Conservation (phyloP, 345 rosid genomes). For the Salix koriyanagi region DNA sequence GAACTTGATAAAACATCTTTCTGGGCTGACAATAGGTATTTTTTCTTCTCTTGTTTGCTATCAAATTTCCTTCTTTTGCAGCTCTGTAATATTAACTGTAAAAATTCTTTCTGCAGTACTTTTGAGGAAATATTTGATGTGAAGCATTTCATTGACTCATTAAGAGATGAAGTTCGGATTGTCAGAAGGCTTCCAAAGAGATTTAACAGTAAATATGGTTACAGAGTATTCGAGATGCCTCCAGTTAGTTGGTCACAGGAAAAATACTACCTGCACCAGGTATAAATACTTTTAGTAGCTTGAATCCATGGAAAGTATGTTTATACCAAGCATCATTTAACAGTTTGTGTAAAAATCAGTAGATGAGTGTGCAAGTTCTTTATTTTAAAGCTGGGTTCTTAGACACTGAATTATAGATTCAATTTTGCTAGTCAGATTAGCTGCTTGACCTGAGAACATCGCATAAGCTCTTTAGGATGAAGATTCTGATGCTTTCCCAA, state of each 20-base stretch:
- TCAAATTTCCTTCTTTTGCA: background rate
- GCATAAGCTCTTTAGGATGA: background rate
- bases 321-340: background rate
- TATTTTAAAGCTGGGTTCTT: background rate
- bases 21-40: conserved; percentile 96
- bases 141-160: conserved; percentile 80
- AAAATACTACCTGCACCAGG: conserved; percentile 85
- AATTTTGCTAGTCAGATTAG: background rate
- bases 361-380: background rate
- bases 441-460: background rate
- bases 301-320: background rate
- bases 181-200: conserved; percentile 79
- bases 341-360: background rate
- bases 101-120: conserved; percentile 52
- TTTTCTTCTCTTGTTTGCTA: conserved; percentile 6
- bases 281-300: conserved; percentile 21
- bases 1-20: conserved; percentile 95
- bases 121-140: conserved; percentile 94
- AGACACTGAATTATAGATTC: background rate
- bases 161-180: conserved; percentile 89
- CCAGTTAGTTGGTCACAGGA: conserved; percentile 99
- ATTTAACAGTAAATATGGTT: conserved; percentile 53
- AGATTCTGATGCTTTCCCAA: background rate
- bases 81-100: conserved; percentile 6
- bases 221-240: conserved; percentile 60